phyloP scores from a whole-genome alignment of 768 basidiomycete genomes.

The Auricularia heimuer region DNA sequence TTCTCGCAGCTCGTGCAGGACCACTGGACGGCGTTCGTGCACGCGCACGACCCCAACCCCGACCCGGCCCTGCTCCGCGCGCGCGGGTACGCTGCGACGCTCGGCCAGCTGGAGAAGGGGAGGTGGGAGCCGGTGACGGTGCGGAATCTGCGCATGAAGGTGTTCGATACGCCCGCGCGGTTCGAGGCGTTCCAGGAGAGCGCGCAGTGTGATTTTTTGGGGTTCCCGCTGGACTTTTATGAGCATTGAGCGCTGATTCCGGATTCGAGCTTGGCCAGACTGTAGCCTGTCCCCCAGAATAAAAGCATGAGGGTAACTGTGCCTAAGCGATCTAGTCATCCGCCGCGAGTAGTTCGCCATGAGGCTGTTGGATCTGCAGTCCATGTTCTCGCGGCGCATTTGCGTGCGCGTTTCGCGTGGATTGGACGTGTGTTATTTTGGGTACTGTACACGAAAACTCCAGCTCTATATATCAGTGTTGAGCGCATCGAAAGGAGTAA shows the following conservation, averaged over 20 bases:
- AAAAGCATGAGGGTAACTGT: too few relatives aligned
- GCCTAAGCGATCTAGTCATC: too few relatives aligned
- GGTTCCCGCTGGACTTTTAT: background rate
- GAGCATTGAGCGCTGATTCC: background rate
- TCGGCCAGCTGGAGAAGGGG: slow-evolving; percentile 19
- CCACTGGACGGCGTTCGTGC: slow-evolving; percentile 37
- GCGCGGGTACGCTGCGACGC: slow-evolving; percentile 31
- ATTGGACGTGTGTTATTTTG: too few relatives aligned
- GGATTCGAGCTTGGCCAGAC: too few relatives aligned
- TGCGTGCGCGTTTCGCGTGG: too few relatives aligned
- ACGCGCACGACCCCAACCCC: slow-evolving; percentile 40
- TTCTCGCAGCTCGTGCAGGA: slow-evolving; percentile 36
- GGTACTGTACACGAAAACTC: too few relatives aligned
- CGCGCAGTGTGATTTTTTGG: slow-evolving; percentile 25
- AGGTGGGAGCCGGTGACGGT: slow-evolving; percentile 27
- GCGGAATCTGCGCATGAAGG: slow-evolving; percentile 20
- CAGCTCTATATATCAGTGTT: too few relatives aligned
- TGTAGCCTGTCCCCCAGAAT: too few relatives aligned
- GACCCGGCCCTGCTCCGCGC: slow-evolving; percentile 30
- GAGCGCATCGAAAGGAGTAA: too few relatives aligned
- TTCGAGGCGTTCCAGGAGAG: slow-evolving; percentile 26
- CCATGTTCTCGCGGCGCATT: too few relatives aligned
- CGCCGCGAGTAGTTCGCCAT: too few relatives aligned
- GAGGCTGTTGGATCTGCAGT: too few relatives aligned
- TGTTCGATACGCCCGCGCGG: slow-evolving; percentile 25